Percentiles rank a stretch among this genome's conserved stretches.
These are phyloP conservation scores for Stephania japonica DNA, from an alignment of 164 flowering plant genomes.

Conservation along the genomic window DNA sequence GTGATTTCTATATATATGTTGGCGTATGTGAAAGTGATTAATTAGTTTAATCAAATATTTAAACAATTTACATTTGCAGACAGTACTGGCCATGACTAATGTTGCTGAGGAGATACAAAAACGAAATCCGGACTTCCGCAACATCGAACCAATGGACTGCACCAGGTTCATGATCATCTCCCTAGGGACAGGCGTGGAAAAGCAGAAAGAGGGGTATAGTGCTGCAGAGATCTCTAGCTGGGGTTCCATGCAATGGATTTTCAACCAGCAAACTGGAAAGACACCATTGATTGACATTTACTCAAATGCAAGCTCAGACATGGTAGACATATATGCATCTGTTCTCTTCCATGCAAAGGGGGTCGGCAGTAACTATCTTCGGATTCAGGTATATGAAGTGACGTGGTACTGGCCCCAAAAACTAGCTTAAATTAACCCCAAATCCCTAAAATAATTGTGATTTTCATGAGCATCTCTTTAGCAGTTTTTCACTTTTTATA, in stretches of 20 bases:
- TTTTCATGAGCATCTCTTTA: not conserved
- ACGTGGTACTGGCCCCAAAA: not conserved
- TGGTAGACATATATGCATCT: conserved; percentile 52
- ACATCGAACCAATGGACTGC: conserved; percentile 8
- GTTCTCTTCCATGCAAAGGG: conserved; percentile 33
- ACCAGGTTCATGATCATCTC: no score
- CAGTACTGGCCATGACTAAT: not conserved
- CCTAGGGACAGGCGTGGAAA: conserved; percentile 44
- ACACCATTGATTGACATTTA: conserved; percentile 38
- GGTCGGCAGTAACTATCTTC: conserved; percentile 36
- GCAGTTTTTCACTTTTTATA: no score
- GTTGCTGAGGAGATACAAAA: not conserved
- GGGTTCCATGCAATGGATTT: conserved; percentile 46
- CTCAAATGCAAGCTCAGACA: conserved; percentile 40
- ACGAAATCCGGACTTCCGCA: not conserved
- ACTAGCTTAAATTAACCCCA: not conserved
- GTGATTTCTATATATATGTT: no score
- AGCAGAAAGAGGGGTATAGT: conserved; percentile 30
- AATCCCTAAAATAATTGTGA: not conserved
- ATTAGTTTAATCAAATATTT: no score
- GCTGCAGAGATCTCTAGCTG: conserved; percentile 35
- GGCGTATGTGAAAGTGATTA: no score
- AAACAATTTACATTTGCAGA: not conserved
- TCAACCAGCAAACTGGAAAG: conserved; percentile 24
- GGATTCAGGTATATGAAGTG: conserved; percentile 36